Evolutionary conservation across 2,329 filamentous ascomycete genomes (phyloP), one percentile per base, ranked within the genome.

Genomic region (Eutypella sp.): DNA sequence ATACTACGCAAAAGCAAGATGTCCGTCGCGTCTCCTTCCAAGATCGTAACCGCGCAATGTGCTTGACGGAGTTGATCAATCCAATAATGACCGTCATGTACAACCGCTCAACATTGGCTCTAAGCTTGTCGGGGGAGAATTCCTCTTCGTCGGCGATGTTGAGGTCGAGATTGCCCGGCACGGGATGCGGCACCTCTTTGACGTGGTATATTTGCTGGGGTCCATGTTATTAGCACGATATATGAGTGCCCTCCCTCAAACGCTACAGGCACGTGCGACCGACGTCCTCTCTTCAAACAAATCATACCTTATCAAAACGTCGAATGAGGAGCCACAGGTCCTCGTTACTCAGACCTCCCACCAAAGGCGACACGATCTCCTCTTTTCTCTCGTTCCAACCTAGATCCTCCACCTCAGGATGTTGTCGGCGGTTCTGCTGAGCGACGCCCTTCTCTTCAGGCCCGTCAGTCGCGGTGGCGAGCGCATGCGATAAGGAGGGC

Each of bases 91-190:
- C 80, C 0, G 85, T 88, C 76, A 89, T 90, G 62, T 95, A 95
- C 10, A 93, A 69, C 13, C 89, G 75, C 66, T 95, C 89, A 4
- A 93, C 62, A 44, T 86, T 89, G 2, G 84, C 80, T 10, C 89
- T 77, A 38, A 95, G 70, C 67, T 93, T 93, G 58, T 93, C 88
- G 0, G 89, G 88, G 0, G 85, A 88, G 62, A 93, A 93, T 47
- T 91, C 85, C 54, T 93, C 88, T 44, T 92, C 84, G 33, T 90
- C 84, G 4, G 87, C 84, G 46, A 89, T 84, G 55, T 90, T 89
- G 47, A 95, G 75, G 62, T 95, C 89, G 31, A 95, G 69, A 13
- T 82, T 80, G 5, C 85, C 86, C 1, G 85, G 75, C 1, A 79
- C 74, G 7, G 79, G 66, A 40, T 75, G 64, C 0, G 75, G 55